phyloP scores from a whole-genome alignment of 2,329 filamentous ascomycete species.

The Colletotrichum trifolii region DNA sequence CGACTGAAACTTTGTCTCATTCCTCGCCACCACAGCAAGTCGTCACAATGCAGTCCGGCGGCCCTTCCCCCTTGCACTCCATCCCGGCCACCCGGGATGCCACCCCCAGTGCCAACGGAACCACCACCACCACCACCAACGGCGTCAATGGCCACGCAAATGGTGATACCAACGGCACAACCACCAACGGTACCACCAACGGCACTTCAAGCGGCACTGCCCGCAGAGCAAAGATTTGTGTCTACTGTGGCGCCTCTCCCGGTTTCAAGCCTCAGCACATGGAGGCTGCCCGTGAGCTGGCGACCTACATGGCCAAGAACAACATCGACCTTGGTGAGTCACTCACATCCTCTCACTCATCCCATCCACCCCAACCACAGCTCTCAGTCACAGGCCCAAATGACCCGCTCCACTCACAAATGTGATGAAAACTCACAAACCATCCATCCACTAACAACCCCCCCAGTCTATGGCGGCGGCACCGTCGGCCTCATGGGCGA shows the following conservation, averaged over 20 bases:
- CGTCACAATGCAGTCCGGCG: constrained; percentile 53
- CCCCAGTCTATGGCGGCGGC: constrained; percentile 88
- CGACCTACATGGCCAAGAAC: constrained; percentile 76
- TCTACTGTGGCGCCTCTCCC: constrained; percentile 88
- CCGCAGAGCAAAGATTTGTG: constrained; percentile 76
- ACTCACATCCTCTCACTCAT: constrained; percentile 1
- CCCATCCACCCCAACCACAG: not conserved
- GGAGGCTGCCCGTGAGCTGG: constrained; percentile 81
- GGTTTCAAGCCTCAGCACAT: constrained; percentile 81
- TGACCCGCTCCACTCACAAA: not conserved
- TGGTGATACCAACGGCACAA: constrained; percentile 39
- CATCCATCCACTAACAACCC: constrained; percentile 23
- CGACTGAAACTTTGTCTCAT: not conserved
- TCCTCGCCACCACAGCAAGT: not conserved
- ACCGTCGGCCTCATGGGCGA: constrained; percentile 97
- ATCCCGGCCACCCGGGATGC: constrained; percentile 44
- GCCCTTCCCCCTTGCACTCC: constrained; percentile 50
- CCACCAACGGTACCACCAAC: constrained; percentile 41
- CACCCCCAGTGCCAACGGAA: constrained; percentile 40
- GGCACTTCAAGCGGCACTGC: constrained; percentile 45
- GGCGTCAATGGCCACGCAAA: constrained; percentile 27
- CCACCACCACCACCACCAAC: constrained; percentile 40
- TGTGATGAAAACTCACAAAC: constrained; percentile 3
- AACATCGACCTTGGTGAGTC: constrained; percentile 78
- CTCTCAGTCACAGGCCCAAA: constrained; percentile 4